Conservation (phyloP, 768 basidiomycete genomes). For the Austroboletus eburneus region DNA sequence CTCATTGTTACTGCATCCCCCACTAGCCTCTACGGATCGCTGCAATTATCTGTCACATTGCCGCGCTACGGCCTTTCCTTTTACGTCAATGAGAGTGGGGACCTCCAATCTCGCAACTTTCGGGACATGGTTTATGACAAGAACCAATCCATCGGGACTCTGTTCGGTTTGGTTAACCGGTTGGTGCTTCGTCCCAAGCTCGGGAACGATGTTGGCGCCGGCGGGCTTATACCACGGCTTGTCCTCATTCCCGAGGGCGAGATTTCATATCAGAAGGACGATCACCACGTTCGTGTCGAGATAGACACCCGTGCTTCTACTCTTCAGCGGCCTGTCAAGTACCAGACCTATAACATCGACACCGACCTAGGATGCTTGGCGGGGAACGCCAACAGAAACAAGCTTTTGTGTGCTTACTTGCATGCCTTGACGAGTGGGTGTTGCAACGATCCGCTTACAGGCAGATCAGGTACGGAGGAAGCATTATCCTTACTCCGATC, state of each 20-base stretch:
- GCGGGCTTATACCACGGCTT: slow-evolving; percentile 10
- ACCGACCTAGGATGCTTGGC: slow-evolving; percentile 27
- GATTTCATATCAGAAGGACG: slow-evolving; percentile 9
- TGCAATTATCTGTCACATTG: slow-evolving; percentile 28
- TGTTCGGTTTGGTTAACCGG: slow-evolving; percentile 40
- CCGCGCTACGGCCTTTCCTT: slow-evolving; percentile 43
- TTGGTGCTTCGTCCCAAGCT: slow-evolving; percentile 36
- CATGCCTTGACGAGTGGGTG: slow-evolving; percentile 44
- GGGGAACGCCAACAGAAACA: slow-evolving; percentile 26
- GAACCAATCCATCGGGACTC: slow-evolving; percentile 39
- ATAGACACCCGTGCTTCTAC: neutral
- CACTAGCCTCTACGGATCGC: neutral
- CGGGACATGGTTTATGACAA: slow-evolving; percentile 40
- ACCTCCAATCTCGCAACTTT: slow-evolving; percentile 39
- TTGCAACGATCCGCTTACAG: slow-evolving; percentile 41
- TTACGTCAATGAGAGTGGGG: slow-evolving; percentile 28
- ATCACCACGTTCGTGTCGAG: slow-evolving; percentile 17
- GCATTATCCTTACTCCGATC: slow-evolving; percentile 38
- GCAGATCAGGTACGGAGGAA: slow-evolving; percentile 41
- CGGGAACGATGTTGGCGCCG: neutral
- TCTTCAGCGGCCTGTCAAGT: slow-evolving; percentile 10
- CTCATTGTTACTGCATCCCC: slow-evolving; percentile 18
- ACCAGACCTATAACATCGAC: slow-evolving; percentile 31
- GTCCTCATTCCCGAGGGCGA: slow-evolving; percentile 41
- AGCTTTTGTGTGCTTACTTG: slow-evolving; percentile 38